Evolutionary conservation across 2,329 filamentous ascomycete genomes (phyloP).

Genomic region (Alternaria triticimaculans): DNA sequence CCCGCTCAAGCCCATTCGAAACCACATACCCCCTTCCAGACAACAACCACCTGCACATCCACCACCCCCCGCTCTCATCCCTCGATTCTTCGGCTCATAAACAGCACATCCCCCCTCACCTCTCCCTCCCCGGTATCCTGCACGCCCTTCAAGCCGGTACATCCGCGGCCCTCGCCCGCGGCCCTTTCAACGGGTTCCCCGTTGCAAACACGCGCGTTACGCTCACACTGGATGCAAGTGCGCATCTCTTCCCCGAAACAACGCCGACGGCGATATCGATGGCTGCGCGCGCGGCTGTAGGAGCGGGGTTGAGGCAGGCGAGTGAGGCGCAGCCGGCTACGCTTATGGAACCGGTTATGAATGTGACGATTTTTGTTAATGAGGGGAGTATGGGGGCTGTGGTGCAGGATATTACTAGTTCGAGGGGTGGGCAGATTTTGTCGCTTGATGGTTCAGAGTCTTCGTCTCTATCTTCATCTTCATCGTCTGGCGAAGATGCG

Average conservation of each 20-base stretch:
- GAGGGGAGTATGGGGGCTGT: constrained; percentile 82
- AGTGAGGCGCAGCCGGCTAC: constrained; percentile 55
- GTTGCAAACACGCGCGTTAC: constrained; percentile 77
- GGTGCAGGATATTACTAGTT: constrained; percentile 79
- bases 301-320: no score
- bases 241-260: constrained; percentile 71
- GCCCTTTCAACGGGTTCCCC: constrained; percentile 80
- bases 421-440: constrained; percentile 75
- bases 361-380: constrained; percentile 82
- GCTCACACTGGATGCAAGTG: constrained; percentile 69
- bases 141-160: constrained; percentile 76
- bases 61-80: constrained; percentile 58
- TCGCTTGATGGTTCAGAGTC: constrained; percentile 62
- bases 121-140: constrained; percentile 58
- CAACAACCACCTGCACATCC: constrained; percentile 72
- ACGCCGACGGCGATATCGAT: constrained; percentile 72
- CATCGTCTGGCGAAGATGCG: constrained; percentile 33
- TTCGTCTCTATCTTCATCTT: constrained; percentile 7
- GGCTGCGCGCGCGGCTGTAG: constrained; percentile 67
- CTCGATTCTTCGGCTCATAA: constrained; percentile 40
- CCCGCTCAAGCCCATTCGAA: constrained; percentile 36
- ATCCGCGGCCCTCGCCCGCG: constrained; percentile 81
- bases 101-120: constrained; percentile 61
- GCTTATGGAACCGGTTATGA: constrained; percentile 94
- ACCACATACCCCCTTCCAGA: constrained; percentile 55